A percentile compares a stretch with the other conserved stretches of the same genome.
phyloP scores from a whole-genome alignment of 176 grass and related monocot genomes.

The Carex cristatella region DNA sequence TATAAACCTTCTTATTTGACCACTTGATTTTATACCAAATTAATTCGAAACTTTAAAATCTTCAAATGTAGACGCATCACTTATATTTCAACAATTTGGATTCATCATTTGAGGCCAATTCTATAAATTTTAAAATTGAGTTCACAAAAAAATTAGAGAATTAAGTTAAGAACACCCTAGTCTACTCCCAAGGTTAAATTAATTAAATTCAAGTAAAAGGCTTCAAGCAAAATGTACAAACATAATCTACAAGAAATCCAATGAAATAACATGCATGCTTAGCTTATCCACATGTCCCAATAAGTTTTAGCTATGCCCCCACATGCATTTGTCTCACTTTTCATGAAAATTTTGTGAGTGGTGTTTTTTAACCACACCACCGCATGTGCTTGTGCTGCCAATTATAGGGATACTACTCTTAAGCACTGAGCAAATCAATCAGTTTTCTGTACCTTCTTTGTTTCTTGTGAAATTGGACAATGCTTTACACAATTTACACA shows the following conservation, averaged over 20 bases:
- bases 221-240: not conserved
- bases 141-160: too few relatives aligned
- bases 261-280: not conserved
- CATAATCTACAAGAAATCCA: constrained; percentile 5
- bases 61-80: too few relatives aligned
- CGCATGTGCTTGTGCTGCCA: not conserved
- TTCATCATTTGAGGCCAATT: too few relatives aligned
- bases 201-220: not conserved
- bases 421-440: not conserved
- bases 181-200: not conserved
- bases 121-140: too few relatives aligned
- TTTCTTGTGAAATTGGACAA: not conserved
- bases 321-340: constrained; percentile 11
- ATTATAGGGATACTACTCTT: not conserved
- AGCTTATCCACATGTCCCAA: not conserved
- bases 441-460: not conserved
- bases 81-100: too few relatives aligned
- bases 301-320: not conserved
- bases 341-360: not conserved
- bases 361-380: not conserved
- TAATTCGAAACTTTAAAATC: too few relatives aligned
- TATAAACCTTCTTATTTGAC: too few relatives aligned
- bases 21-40: too few relatives aligned
- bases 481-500: too few relatives aligned
- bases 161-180: too few relatives aligned